These are phyloP conservation scores for Tolypocladium amazonense DNA, from an alignment of 2,329 filamentous ascomycete genomes.

Conservation along the genomic window DNA sequence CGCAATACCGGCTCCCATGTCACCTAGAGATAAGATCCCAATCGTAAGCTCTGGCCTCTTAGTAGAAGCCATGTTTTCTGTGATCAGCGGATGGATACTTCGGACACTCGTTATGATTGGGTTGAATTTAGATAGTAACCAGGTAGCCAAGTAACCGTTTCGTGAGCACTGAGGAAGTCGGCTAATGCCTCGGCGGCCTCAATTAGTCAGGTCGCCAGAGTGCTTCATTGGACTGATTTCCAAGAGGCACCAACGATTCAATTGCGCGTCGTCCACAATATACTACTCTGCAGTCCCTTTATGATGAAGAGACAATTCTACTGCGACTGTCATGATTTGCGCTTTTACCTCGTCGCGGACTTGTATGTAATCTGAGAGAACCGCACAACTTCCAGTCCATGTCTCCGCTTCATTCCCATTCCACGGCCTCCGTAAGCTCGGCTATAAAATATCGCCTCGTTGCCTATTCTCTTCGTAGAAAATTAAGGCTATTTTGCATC, in stretches of 20 bases:
- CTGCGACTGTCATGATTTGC: background rate
- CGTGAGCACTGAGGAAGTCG: too few relatives aligned
- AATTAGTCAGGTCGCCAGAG: background rate
- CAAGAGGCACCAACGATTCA: background rate
- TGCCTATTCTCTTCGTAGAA: too few relatives aligned
- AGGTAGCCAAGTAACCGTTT: too few relatives aligned
- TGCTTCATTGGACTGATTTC: background rate
- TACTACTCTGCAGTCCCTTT: background rate
- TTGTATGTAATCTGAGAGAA: too few relatives aligned
- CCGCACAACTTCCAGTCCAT: too few relatives aligned
- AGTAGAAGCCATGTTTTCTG: background rate
- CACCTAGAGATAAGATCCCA: conserved; percentile 41
- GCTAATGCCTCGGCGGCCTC: background rate
- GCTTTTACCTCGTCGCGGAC: background rate
- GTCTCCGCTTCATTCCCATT: too few relatives aligned
- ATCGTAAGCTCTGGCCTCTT: conserved; percentile 19
- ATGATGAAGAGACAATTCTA: too few relatives aligned
- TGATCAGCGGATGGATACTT: background rate
- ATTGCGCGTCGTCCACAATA: background rate
- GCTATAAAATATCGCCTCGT: too few relatives aligned
- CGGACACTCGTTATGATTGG: background rate
- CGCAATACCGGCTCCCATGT: conserved; percentile 44
- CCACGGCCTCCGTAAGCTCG: too few relatives aligned
- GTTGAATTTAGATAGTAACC: too few relatives aligned
- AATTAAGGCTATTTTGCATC: too few relatives aligned